These are phyloP conservation scores for Saksenaea vasiformis DNA, from an alignment of 371 early-diverging fungal species.

Conservation along the genomic window DNA sequence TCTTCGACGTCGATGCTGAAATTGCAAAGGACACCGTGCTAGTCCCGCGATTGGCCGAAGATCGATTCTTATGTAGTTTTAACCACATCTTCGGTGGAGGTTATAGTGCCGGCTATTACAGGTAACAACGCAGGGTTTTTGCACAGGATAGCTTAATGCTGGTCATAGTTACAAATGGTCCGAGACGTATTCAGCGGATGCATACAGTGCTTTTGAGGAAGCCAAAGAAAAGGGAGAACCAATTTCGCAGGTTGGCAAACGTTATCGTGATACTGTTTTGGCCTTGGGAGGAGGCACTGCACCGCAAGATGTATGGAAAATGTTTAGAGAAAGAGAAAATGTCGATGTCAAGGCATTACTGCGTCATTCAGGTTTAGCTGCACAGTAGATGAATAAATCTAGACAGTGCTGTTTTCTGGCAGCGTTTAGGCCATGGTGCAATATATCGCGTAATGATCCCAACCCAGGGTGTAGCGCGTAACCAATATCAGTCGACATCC, in stretches of 20 bases:
- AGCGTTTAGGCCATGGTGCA: too few relatives aligned
- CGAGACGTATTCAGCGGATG: constrained; percentile 71
- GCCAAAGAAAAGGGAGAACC: constrained; percentile 35
- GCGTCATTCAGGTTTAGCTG: constrained; percentile 58
- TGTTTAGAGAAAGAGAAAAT: constrained; percentile 58
- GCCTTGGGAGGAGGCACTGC: constrained; percentile 68
- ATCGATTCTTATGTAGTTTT: constrained; percentile 65
- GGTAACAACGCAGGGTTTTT: constrained; percentile 20
- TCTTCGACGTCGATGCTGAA: constrained; percentile 62
- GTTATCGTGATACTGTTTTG: constrained; percentile 65
- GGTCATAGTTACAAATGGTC: constrained; percentile 65
- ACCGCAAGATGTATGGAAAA: constrained; percentile 61
- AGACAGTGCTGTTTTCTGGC: too few relatives aligned
- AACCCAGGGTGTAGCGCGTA: too few relatives aligned
- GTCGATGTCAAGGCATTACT: constrained; percentile 60
- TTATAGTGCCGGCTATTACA: constrained; percentile 68
- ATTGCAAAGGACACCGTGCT: constrained; percentile 54
- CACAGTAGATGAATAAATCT: background rate
- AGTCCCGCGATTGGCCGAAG: constrained; percentile 54
- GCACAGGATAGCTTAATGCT: background rate
- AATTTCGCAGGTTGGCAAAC: constrained; percentile 45
- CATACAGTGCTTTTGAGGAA: constrained; percentile 68
- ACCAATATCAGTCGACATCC: too few relatives aligned
- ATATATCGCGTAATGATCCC: too few relatives aligned
- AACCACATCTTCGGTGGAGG: constrained; percentile 70